phyloP scores from a whole-genome alignment of 805 yeast species.

The Cyberlindnera bimundalis region DNA sequence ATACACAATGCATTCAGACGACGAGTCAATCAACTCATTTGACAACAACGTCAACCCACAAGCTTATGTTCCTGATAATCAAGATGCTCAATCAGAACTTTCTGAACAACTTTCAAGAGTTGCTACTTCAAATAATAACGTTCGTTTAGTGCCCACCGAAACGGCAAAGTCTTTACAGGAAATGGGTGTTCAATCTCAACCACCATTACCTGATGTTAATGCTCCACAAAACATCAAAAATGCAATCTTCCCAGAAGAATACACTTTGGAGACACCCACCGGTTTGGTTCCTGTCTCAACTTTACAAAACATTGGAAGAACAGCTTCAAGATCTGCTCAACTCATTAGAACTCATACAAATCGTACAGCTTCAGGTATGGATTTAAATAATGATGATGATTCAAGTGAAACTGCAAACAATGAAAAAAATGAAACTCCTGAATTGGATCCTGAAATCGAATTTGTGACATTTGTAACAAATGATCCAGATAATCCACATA shows the following conservation, averaged over 20 bases:
- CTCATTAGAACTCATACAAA: slow-evolving; percentile 35
- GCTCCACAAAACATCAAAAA: slow-evolving; percentile 51
- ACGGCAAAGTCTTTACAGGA: slow-evolving; percentile 66
- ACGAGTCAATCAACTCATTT: slow-evolving; percentile 25
- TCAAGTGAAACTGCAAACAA: slow-evolving; percentile 28
- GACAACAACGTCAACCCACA: slow-evolving; percentile 29
- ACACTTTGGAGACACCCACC: slow-evolving; percentile 80
- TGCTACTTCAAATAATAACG: slow-evolving; percentile 18
- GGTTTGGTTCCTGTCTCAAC: slow-evolving; percentile 84
- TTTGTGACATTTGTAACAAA: slow-evolving; percentile 76
- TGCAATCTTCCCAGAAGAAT: slow-evolving; percentile 90
- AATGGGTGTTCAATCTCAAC: slow-evolving; percentile 53
- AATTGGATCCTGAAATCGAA: slow-evolving; percentile 64
- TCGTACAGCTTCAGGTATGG: slow-evolving; percentile 1
- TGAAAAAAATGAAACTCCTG: slow-evolving; percentile 30
- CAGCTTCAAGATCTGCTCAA: slow-evolving; percentile 26
- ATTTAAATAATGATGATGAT: slow-evolving; percentile 25
- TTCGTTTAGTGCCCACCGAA: slow-evolving; percentile 57
- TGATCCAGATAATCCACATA: slow-evolving; percentile 89
- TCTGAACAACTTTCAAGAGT: slow-evolving; percentile 29
- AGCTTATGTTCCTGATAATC: slow-evolving; percentile 39
- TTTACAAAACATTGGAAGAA: slow-evolving; percentile 63
- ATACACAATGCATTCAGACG: slow-evolving; percentile 16
- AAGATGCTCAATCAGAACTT: slow-evolving; percentile 45
- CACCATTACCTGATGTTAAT: slow-evolving; percentile 54